Conservation (phyloP, 306 rosid species). For the Urtica urens region DNA sequence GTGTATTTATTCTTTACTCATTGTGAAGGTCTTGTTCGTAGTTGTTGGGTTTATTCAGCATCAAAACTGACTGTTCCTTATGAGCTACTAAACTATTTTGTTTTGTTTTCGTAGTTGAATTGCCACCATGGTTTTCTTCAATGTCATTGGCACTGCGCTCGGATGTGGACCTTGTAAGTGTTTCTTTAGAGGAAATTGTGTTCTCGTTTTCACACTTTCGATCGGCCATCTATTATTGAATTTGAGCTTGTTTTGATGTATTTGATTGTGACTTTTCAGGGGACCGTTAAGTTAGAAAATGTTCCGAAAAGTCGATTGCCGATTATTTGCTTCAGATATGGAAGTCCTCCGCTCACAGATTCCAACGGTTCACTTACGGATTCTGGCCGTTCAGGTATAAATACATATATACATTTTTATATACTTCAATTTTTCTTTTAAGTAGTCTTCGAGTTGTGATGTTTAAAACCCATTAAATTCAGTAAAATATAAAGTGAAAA, state of each 20-base stretch:
- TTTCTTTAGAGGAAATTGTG: no score
- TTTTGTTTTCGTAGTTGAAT: constrained; percentile 61
- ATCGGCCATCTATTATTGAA: no score
- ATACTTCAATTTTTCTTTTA: no score
- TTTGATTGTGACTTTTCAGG: constrained; percentile 42
- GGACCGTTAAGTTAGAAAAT: constrained; percentile 31
- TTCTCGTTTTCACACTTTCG: no score
- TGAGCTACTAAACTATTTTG: constrained; percentile 5
- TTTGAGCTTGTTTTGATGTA: constrained; percentile 14
- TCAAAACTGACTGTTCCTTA: no score
- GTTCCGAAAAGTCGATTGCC: constrained; percentile 46
- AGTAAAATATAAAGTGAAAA: no score
- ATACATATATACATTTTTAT: no score
- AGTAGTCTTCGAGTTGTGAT: no score
- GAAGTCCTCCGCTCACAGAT: constrained; percentile 87
- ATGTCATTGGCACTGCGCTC: constrained; percentile 64
- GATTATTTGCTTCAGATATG: constrained; percentile 74
- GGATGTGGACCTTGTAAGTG: constrained; percentile 75
- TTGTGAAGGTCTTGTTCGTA: no score
- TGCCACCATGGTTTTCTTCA: constrained; percentile 85
- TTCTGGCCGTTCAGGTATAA: constrained; percentile 37
- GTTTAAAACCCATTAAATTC: no score
- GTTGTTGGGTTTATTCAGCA: no score
- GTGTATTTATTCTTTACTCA: no score
- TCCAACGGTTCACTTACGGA: constrained; percentile 45